These are phyloP conservation scores for Venturia nashicola DNA, from an alignment of 2,329 filamentous ascomycete genomes.

Conservation along the genomic window DNA sequence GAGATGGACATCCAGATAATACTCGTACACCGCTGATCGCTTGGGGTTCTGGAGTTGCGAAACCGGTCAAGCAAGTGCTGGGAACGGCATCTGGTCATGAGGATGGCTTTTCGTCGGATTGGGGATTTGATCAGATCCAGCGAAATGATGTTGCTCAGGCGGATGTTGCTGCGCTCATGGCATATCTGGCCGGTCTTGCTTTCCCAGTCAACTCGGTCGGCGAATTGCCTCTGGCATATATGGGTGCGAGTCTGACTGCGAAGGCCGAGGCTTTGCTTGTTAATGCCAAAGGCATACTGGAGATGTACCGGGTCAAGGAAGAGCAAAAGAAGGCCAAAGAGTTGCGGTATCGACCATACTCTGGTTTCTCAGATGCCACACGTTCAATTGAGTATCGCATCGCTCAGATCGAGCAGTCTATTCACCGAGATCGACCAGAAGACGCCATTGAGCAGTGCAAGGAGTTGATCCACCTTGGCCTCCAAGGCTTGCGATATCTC, in stretches of 20 bases:
- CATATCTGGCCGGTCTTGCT: conserved; percentile 74
- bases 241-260: conserved; percentile 57
- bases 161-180: conserved; percentile 90
- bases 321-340: conserved; percentile 64
- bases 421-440: conserved; percentile 53
- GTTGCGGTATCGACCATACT: conserved; percentile 66
- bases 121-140: conserved; percentile 67
- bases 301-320: conserved; percentile 96
- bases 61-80: conserved; percentile 46
- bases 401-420: conserved; percentile 53
- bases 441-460: conserved; percentile 70
- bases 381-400: conserved; percentile 49
- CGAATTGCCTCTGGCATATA: conserved; percentile 72
- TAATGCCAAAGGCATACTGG: conserved; percentile 77
- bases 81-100: conserved; percentile 70
- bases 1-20: conserved; percentile 94
- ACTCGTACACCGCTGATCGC: conserved; percentile 84
- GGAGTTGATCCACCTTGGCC: conserved; percentile 60
- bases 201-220: conserved; percentile 96
- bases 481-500: conserved; percentile 80
- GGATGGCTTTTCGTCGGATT: conserved; percentile 75
- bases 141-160: conserved; percentile 89
- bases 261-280: conserved; percentile 77
- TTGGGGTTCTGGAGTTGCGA: conserved; percentile 86
- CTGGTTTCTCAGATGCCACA: conserved; percentile 37